These are phyloP conservation scores for Hyphodiscus sp. DNA, from an alignment of 2,329 filamentous ascomycete species.

Conservation along the genomic window DNA sequence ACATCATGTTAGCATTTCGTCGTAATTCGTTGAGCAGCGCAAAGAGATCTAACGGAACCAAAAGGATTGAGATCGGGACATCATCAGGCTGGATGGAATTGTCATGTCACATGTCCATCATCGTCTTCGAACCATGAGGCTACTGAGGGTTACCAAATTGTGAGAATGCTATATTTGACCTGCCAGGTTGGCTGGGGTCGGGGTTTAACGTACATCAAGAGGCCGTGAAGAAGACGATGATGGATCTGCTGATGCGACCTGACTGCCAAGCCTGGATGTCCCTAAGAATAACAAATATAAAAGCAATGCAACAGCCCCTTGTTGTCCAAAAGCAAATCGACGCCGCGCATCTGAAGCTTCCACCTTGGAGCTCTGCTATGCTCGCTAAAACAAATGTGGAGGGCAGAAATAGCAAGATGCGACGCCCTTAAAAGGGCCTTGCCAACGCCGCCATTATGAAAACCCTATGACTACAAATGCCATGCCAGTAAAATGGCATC, in stretches of 20 bases:
- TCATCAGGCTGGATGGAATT: conserved; percentile 17
- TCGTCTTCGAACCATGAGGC: conserved; percentile 46
- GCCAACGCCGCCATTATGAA: conserved; percentile 27
- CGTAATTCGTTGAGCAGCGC: neutral
- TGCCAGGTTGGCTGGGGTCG: conserved; percentile 35
- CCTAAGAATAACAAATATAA: conserved; percentile 20
- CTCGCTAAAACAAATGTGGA: conserved; percentile 40
- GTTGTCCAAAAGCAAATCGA: conserved; percentile 24
- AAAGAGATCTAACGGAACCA: neutral
- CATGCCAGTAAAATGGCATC: conserved; percentile 21
- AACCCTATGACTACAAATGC: conserved; percentile 29
- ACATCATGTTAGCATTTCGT: conserved; percentile 17
- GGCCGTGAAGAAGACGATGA: conserved; percentile 60
- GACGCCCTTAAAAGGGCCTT: conserved; percentile 25
- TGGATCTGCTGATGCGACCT: conserved; percentile 51
- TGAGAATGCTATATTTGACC: conserved; percentile 45
- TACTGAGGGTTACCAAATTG: conserved; percentile 35
- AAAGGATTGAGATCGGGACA: conserved; percentile 33
- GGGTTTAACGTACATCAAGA: conserved; percentile 60
- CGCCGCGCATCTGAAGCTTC: conserved; percentile 31
- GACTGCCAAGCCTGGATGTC: conserved; percentile 19
- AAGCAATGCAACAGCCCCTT: conserved; percentile 24
- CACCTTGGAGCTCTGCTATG: conserved; percentile 37
- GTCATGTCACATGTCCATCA: conserved; percentile 53
- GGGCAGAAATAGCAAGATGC: conserved; percentile 23